These are phyloP conservation scores for Tylopilus sp. DNA, from an alignment of 768 basidiomycete species.

Conservation along the genomic window DNA sequence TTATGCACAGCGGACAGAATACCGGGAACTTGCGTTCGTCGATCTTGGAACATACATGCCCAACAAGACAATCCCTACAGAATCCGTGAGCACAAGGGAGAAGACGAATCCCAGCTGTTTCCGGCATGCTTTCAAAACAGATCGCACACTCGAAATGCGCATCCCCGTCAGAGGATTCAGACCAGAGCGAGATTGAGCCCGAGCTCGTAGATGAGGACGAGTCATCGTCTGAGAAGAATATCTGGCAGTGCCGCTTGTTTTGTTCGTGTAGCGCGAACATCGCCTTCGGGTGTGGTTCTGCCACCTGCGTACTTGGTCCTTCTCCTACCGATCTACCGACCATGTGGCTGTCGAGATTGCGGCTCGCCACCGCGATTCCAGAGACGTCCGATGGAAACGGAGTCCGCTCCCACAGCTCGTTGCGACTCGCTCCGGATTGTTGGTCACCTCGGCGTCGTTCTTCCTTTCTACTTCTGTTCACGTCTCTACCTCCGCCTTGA, in stretches of 20 bases:
- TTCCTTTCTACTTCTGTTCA: background rate
- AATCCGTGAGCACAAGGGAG: slow-evolving; percentile 47
- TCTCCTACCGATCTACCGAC: background rate
- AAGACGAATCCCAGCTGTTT: slow-evolving; percentile 39
- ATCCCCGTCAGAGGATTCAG: slow-evolving; percentile 7
- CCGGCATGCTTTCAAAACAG: slow-evolving; percentile 48
- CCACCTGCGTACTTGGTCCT: slow-evolving; percentile 1
- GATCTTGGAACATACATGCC: slow-evolving; percentile 44
- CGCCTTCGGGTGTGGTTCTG: background rate
- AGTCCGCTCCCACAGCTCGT: background rate
- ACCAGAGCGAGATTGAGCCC: background rate
- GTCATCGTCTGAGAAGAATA: slow-evolving; percentile 21
- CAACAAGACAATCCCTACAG: slow-evolving; percentile 50
- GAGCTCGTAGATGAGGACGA: background rate
- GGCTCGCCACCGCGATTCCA: background rate
- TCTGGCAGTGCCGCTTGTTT: slow-evolving; percentile 24
- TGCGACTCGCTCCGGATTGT: background rate
- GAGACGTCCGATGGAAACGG: background rate
- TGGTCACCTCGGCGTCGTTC: background rate
- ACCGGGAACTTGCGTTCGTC: slow-evolving; percentile 54
- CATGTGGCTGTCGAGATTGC: background rate
- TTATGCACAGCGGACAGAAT: slow-evolving; percentile 54
- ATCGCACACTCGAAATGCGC: slow-evolving; percentile 47
- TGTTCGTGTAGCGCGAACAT: slow-evolving; percentile 16
- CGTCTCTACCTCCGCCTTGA: slow-evolving; percentile 17